Evolutionary conservation across 1,284 basidiomycete genomes (phyloP).

Genomic region (Singerocomus inundabilis): DNA sequence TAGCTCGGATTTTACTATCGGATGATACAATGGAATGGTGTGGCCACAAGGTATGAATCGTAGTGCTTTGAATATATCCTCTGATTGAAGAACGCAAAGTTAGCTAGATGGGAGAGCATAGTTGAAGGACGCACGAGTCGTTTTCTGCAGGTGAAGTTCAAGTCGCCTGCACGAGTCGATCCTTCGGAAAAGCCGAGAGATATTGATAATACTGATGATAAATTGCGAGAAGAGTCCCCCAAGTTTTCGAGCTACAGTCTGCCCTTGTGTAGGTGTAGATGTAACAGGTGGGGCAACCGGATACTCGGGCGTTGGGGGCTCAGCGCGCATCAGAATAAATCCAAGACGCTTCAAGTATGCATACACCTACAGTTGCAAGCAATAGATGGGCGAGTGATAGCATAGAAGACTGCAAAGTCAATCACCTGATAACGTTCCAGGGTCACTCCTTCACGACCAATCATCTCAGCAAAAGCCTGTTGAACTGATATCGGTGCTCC

Average conservation of each 20-base stretch:
- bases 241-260: conserved; percentile 36
- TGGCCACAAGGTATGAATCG: conserved; percentile 76
- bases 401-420: conserved; percentile 1
- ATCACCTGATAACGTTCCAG: conserved; percentile 85
- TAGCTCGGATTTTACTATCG: conserved; percentile 15
- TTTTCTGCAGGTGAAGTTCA: conserved; percentile 38
- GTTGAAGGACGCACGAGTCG: conserved; percentile 14
- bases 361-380: conserved; percentile 63
- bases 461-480: conserved; percentile 84
- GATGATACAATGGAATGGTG: conserved; percentile 36
- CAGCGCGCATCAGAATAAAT: conserved; percentile 80
- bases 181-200: conserved; percentile 19
- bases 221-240: conserved; percentile 34
- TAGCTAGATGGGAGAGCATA: not conserved
- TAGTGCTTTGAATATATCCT: conserved; percentile 66
- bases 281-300: conserved; percentile 45
- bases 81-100: conserved; percentile 37
- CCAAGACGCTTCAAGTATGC: conserved; percentile 90
- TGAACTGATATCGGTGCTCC: conserved; percentile 86
- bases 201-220: conserved; percentile 31
- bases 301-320: conserved; percentile 59
- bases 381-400: conserved; percentile 1
- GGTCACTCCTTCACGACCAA: conserved; percentile 74
- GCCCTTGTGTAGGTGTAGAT: not conserved
- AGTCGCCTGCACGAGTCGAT: conserved; percentile 61